Conservation (phyloP, 805 yeast genomes). For the Zygoascus biomembranicola region DNA sequence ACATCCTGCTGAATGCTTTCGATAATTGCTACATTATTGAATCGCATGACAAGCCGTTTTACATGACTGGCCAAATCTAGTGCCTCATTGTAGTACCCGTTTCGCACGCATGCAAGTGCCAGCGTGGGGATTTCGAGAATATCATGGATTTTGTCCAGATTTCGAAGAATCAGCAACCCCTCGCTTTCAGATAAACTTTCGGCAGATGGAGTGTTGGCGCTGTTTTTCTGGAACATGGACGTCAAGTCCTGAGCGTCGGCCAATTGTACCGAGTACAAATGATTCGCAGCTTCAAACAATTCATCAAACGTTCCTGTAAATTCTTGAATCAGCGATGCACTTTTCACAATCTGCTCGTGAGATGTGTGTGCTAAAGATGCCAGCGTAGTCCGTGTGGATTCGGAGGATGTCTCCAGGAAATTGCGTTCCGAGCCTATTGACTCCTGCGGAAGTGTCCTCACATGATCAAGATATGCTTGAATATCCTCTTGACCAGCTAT, state of each 20-base stretch:
- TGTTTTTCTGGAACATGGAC: background rate
- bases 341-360: conserved; percentile 13
- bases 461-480: conserved; percentile 18
- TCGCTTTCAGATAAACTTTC: conserved; percentile 3
- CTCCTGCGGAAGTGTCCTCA: conserved; percentile 17
- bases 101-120: conserved; percentile 72
- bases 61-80: conserved; percentile 73
- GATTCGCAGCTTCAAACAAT: conserved; percentile 4
- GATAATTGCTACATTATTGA: conserved; percentile 51
- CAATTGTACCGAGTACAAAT: conserved; percentile 2
- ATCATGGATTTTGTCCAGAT: conserved; percentile 66
- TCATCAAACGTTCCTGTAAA: conserved; percentile 6
- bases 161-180: conserved; percentile 23
- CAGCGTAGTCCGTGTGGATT: conserved; percentile 16
- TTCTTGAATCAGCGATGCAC: conserved; percentile 6
- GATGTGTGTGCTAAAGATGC: conserved; percentile 16
- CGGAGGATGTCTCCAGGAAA: conserved; percentile 13
- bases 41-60: conserved; percentile 58
- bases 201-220: background rate
- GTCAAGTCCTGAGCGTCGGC: conserved; percentile 6
- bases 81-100: conserved; percentile 85
- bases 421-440: conserved; percentile 17
- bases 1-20: conserved; percentile 48
- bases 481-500: background rate
- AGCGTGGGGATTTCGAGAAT: conserved; percentile 78